phyloP scores from a whole-genome alignment of 345 rosid genomes.

The Brassica cretica region DNA sequence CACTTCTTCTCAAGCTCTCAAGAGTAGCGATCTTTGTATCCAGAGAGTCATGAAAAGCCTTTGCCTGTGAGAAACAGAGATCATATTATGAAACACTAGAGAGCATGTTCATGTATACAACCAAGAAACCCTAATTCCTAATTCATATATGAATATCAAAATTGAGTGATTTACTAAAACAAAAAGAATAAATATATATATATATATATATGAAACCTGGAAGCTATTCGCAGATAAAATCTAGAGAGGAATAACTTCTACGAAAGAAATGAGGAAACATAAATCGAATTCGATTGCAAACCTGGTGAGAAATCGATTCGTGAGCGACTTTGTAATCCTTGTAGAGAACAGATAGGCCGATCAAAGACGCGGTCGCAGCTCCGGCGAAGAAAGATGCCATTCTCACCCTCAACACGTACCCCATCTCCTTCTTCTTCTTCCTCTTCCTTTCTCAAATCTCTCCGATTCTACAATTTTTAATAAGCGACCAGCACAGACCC shows the following conservation, averaged over 20 bases:
- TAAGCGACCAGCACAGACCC: neutral
- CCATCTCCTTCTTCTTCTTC: constrained; percentile 67
- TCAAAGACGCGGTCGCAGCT: constrained; percentile 76
- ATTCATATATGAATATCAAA: neutral
- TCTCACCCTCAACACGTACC: constrained; percentile 85
- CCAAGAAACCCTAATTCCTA: neutral
- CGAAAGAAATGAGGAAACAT: neutral
- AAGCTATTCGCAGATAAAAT: neutral
- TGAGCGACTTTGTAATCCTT: constrained; percentile 86
- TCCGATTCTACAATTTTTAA: neutral
- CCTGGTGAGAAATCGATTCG: constrained; percentile 79
- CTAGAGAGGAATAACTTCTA: too few species aligned
- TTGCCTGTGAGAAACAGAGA: constrained; percentile 52
- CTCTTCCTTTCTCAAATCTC: constrained; percentile 11
- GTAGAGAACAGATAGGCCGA: constrained; percentile 72
- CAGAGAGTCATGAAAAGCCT: constrained; percentile 63
- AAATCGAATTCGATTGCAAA: constrained; percentile 7
- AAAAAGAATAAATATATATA: neutral
- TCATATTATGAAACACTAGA: neutral
- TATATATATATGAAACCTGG: constrained; percentile 21
- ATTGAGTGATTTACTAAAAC: neutral
- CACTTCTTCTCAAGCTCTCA: constrained; percentile 66
- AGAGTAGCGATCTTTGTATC: constrained; percentile 69
- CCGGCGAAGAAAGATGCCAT: constrained; percentile 92
- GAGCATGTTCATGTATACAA: neutral